Base-by-base conservation (phyloP, 345 rosid species). In the Streptanthus diversifolius region DNA sequence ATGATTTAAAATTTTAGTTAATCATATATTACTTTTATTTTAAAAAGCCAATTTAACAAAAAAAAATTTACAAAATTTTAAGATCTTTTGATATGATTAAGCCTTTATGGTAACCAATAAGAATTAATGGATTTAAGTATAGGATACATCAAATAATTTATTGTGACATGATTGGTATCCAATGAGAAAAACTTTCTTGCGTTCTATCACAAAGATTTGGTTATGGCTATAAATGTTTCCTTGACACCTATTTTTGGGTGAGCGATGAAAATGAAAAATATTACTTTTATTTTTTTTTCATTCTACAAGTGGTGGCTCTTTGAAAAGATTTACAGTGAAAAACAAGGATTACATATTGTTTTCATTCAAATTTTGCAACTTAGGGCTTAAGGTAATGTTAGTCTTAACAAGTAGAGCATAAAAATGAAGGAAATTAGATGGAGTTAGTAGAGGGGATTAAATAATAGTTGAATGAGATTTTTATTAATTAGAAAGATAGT, bases 161-260 rank as follows among this genome's bases (percentile, higher is more conserved):
- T 33, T 15, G 56, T 68, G 79, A 43, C 52, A 68, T 76, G 66
- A 70, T 70, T 70, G 59, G 71, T 40, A 70, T 55, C 65, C 75
- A 54, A 55, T 54, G 51, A 27, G 29, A 63, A 36, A 30, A 61
- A 54, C 36, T 41, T 75, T 52, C 9, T 51, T 61, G 74, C 29
- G 40, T 60, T 61, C 19, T 32, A 30, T 54, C 75, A 53, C 58
- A 17, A 33, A 76, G 66, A 76, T 76, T 76, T 69, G 66, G 27
- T 54, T 54, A 43, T 65, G 58, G 75, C 60, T 69, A 49, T 53
- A 18, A 15, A 76, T 62, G 70, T 76, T 62, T 63, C 30, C 25
- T 22, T 53, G 65, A 53, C 59, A 33, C 33, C 41, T 68, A 52
- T 75, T 40, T 56, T 61, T 52, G 66, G 68, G 27, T 52, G 19